Evolutionary conservation across 352 stramenopile genomes (phyloP).

Genomic region (Pythium phragmitis): DNA sequence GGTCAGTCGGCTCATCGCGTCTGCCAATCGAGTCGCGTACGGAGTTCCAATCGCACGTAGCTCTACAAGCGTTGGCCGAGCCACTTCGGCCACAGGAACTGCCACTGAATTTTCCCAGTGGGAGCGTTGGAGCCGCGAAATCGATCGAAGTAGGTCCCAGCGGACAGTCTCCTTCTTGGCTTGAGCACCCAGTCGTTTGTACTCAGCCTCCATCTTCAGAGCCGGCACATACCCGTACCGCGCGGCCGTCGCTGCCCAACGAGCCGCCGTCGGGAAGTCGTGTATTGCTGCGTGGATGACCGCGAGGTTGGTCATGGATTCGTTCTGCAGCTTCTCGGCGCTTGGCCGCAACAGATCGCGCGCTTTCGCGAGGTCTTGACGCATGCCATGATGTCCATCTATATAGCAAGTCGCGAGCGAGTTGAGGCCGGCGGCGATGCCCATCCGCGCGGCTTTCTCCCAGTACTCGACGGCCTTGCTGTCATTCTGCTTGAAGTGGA

Average conservation of each 20-base stretch:
- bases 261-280: slow-evolving; percentile 7
- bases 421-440: background rate
- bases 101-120: no score
- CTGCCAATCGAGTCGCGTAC: no score
- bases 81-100: no score
- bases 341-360: slow-evolving; percentile 15
- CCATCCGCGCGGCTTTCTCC: background rate
- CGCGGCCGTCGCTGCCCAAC: background rate
- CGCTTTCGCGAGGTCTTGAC: slow-evolving; percentile 3
- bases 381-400: slow-evolving; percentile 1
- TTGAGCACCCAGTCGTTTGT: background rate
- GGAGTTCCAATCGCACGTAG: no score
- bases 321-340: slow-evolving; percentile 9
- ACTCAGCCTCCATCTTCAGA: background rate
- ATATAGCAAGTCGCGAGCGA: background rate
- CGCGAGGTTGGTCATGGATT: slow-evolving; percentile 10
- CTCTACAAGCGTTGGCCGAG: no score
- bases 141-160: no score
- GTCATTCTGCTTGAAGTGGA: slow-evolving; percentile 5
- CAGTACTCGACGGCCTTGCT: background rate
- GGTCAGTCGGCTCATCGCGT: no score
- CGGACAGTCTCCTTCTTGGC: background rate
- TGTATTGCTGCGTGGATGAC: background rate
- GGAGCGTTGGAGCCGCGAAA: no score
- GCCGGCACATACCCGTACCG: slow-evolving; percentile 11